These are phyloP conservation scores for Naganishia vishniacii DNA, from an alignment of 768 basidiomycete species.

Conservation along the genomic window DNA sequence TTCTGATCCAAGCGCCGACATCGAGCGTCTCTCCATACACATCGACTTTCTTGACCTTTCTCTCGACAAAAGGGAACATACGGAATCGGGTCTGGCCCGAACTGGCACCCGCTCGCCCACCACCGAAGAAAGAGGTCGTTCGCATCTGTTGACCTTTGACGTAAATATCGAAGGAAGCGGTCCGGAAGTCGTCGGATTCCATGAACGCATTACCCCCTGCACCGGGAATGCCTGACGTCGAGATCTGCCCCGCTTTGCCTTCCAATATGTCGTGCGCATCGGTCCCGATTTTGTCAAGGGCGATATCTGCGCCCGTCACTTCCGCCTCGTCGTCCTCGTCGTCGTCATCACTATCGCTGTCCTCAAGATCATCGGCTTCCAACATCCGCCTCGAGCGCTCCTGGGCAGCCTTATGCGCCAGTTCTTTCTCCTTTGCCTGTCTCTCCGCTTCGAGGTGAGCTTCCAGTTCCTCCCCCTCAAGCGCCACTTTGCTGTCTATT, in stretches of 20 bases:
- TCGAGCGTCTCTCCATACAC: slow-evolving; percentile 94
- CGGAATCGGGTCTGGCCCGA: slow-evolving; percentile 59
- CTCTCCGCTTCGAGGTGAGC: slow-evolving; percentile 70
- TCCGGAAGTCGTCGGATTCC: slow-evolving; percentile 40
- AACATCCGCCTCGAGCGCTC: slow-evolving; percentile 79
- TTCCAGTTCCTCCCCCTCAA: slow-evolving; percentile 83
- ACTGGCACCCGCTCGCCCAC: slow-evolving; percentile 49
- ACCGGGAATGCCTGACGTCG: slow-evolving; percentile 3
- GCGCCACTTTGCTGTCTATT: slow-evolving; percentile 83
- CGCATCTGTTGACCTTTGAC: slow-evolving; percentile 92
- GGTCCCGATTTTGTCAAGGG: neutral
- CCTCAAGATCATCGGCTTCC: slow-evolving; percentile 72
- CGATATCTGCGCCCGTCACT: neutral
- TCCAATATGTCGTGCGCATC: slow-evolving; percentile 54
- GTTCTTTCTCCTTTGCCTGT: slow-evolving; percentile 71
- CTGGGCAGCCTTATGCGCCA: slow-evolving; percentile 74
- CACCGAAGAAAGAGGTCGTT: slow-evolving; percentile 74
- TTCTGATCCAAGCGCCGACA: slow-evolving; percentile 89
- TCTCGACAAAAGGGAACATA: slow-evolving; percentile 96
- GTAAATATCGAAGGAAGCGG: slow-evolving; percentile 87
- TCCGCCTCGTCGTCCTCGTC: slow-evolving; percentile 54
- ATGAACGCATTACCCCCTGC: slow-evolving; percentile 33
- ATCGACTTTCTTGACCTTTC: slow-evolving; percentile 76
- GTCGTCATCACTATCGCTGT: slow-evolving; percentile 46
- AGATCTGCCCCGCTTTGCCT: slow-evolving; percentile 56